These are phyloP conservation scores for Arthrobotrys conoides DNA, from an alignment of 2,329 filamentous ascomycete species.

Conservation along the genomic window DNA sequence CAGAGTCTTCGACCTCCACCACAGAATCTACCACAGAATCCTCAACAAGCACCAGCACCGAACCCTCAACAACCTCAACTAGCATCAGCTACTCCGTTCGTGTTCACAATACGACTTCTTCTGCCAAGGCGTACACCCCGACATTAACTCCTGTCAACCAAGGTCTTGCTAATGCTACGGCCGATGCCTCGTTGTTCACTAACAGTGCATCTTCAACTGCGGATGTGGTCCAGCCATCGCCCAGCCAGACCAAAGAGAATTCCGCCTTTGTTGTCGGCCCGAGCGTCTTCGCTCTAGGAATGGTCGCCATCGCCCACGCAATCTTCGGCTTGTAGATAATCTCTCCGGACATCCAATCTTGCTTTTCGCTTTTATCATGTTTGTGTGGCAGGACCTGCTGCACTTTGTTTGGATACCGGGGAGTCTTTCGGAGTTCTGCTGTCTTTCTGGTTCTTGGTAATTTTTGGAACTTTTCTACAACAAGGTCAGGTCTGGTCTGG, in stretches of 20 bases:
- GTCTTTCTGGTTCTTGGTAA: slow-evolving; percentile 3
- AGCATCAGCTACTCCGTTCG: not conserved
- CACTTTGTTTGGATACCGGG: slow-evolving; percentile 33
- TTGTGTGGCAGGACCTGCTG: slow-evolving; percentile 4
- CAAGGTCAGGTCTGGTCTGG: slow-evolving; percentile 13
- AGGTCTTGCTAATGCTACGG: slow-evolving; percentile 50
- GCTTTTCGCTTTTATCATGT: slow-evolving; percentile 13
- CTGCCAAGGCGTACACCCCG: slow-evolving; percentile 43
- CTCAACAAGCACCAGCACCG: slow-evolving; percentile 36
- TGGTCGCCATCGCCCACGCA: slow-evolving; percentile 47
- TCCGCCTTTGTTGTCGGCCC: slow-evolving; percentile 40
- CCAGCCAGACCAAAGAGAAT: slow-evolving; percentile 29
- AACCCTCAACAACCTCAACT: slow-evolving; percentile 18
- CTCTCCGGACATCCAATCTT: slow-evolving; percentile 34
- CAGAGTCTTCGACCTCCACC: slow-evolving; percentile 28
- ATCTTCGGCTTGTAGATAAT: slow-evolving; percentile 52
- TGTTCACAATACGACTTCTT: slow-evolving; percentile 36
- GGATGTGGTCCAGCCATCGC: slow-evolving; percentile 23
- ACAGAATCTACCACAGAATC: slow-evolving; percentile 29
- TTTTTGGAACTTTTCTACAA: slow-evolving; percentile 9
- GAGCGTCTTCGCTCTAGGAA: slow-evolving; percentile 48
- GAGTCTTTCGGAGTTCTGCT: slow-evolving; percentile 59
- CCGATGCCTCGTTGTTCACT: slow-evolving; percentile 53
- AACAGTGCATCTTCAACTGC: slow-evolving; percentile 38
- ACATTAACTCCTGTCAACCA: slow-evolving; percentile 59